Percentiles rank a stretch among this genome's conserved stretches.
These are phyloP conservation scores for Kingdonia uniflora DNA, from an alignment of 164 flowering plant genomes.

Conservation along the genomic window DNA sequence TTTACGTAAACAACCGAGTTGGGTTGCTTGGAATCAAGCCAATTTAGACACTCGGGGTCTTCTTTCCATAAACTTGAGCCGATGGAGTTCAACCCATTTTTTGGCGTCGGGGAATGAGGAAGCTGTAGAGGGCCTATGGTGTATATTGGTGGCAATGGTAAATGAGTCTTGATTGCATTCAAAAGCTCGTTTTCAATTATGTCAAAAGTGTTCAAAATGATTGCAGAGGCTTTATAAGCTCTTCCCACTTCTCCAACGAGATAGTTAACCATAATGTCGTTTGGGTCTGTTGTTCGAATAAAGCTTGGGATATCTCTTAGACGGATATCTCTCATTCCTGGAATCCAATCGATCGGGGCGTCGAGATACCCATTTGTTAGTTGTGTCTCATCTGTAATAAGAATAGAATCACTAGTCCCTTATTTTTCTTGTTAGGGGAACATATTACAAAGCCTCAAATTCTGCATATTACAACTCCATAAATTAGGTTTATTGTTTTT, in stretches of 20 bases:
- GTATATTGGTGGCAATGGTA: not conserved
- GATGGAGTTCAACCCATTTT: too few relatives aligned
- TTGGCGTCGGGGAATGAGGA: not conserved
- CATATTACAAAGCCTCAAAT: not conserved
- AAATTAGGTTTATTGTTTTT: not conserved
- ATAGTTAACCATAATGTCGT: not conserved
- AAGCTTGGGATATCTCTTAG: not conserved
- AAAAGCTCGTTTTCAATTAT: not conserved
- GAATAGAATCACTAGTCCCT: not conserved
- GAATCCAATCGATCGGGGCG: not conserved
- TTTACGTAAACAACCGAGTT: too few relatives aligned
- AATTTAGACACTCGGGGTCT: too few relatives aligned
- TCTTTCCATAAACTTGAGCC: too few relatives aligned
- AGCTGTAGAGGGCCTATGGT: not conserved
- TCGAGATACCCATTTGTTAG: slow-evolving; percentile 3
- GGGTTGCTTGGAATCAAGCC: too few relatives aligned
- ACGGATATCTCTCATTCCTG: not conserved
- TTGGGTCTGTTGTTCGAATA: slow-evolving; percentile 1
- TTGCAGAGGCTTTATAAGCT: not conserved
- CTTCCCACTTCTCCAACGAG: not conserved
- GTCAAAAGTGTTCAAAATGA: not conserved
- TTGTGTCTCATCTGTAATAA: not conserved
- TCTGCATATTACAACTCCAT: not conserved
- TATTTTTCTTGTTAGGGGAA: not conserved
- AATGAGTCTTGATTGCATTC: not conserved